Percentiles rank a stretch among this genome's conserved stretches.
phyloP scores from a whole-genome alignment of 2,329 filamentous ascomycete species.

The Cryphonectria nitschkei region DNA sequence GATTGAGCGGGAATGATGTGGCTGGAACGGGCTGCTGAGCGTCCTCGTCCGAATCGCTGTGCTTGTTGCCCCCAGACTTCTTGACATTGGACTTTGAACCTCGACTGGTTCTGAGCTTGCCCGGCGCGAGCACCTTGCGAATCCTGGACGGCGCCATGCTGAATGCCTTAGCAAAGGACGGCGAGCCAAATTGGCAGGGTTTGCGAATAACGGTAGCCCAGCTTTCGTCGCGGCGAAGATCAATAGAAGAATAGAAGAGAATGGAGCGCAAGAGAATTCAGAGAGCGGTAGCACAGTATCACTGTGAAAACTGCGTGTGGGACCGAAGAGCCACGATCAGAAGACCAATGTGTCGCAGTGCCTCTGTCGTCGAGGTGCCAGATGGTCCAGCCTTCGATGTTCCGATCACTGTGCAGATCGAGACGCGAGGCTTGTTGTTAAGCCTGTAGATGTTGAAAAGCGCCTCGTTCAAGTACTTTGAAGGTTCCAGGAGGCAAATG shows the following conservation, averaged over 20 bases:
- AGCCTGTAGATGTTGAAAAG: background rate
- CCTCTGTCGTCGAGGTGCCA: background rate
- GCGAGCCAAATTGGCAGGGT: background rate
- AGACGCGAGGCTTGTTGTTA: background rate
- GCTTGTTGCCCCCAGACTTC: background rate
- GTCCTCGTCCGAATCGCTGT: background rate
- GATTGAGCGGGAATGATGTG: background rate
- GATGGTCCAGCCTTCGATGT: background rate
- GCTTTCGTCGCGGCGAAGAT: background rate
- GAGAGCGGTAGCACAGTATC: background rate
- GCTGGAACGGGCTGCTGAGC: background rate
- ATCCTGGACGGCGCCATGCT: slow-evolving; percentile 10
- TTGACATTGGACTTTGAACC: background rate
- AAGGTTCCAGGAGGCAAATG: background rate
- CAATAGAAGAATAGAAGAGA: background rate
- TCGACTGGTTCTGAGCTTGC: no score
- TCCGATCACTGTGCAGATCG: background rate
- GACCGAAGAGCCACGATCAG: background rate
- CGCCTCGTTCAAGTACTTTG: background rate
- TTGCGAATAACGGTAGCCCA: background rate
- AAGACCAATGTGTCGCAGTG: background rate
- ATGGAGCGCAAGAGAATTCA: background rate
- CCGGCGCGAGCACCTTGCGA: no score
- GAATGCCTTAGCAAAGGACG: background rate
- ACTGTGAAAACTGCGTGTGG: background rate